Conservation (phyloP, 2,329 filamentous ascomycete species). For the Didymella exigua region DNA sequence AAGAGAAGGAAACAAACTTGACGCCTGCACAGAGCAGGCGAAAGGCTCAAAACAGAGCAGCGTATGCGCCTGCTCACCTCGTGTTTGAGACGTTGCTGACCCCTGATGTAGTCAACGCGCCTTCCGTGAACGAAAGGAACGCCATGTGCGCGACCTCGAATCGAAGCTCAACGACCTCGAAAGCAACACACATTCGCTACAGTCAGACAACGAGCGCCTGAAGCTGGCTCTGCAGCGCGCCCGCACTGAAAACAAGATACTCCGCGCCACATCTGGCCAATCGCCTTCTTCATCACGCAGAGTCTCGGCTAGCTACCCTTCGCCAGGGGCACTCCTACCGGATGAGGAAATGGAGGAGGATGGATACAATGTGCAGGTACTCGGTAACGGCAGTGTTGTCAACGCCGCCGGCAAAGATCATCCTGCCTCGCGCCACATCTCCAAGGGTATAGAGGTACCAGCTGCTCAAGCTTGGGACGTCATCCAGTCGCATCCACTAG, state of each 20-base stretch:
- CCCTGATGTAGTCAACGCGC: constrained; percentile 76
- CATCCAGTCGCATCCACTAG: constrained; percentile 80
- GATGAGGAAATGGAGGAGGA: constrained; percentile 29
- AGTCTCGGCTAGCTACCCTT: constrained; percentile 47
- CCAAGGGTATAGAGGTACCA: constrained; percentile 37
- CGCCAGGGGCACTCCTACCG: constrained; percentile 42
- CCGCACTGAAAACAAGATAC: constrained; percentile 89
- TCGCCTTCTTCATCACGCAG: constrained; percentile 51
- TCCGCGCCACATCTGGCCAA: constrained; percentile 73
- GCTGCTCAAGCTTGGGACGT: constrained; percentile 77
- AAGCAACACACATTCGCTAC: constrained; percentile 71
- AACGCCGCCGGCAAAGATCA: constrained; percentile 40
- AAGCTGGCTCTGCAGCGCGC: constrained; percentile 83
- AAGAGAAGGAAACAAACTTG: constrained; percentile 52
- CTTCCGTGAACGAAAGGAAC: constrained; percentile 94
- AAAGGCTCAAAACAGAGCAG: constrained; percentile 74
- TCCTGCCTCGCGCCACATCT: constrained; percentile 25
- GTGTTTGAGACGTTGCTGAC: constrained; percentile 9
- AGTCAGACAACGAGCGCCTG: constrained; percentile 83
- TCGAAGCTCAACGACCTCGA: constrained; percentile 80
- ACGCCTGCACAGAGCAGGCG: constrained; percentile 60
- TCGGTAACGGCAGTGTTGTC: constrained; percentile 39
- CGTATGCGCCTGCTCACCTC: constrained; percentile 58
- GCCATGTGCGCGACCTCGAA: constrained; percentile 91
- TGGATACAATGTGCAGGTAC: constrained; percentile 37